Evolutionary conservation across 2,329 filamentous ascomycete genomes (phyloP).

Genomic region (Tolypocladium sp.): DNA sequence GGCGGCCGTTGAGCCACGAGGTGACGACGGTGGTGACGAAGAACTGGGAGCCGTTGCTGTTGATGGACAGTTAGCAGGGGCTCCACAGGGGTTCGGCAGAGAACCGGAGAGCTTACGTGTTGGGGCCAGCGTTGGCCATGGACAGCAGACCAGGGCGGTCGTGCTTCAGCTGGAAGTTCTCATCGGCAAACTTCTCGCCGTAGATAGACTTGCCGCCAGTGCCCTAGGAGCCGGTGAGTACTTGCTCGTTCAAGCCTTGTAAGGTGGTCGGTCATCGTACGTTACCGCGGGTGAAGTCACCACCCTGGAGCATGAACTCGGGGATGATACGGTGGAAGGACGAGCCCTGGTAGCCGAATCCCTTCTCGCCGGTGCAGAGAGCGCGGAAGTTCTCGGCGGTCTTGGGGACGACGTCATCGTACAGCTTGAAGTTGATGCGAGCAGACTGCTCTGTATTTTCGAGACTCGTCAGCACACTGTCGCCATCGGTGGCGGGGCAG

Average conservation of each 20-base stretch:
- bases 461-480: conserved; percentile 1
- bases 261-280: conserved; percentile 41
- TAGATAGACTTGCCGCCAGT: conserved; percentile 93
- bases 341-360: conserved; percentile 74
- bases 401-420: conserved; percentile 77
- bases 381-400: conserved; percentile 78
- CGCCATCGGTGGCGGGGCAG: not conserved
- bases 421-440: conserved; percentile 85
- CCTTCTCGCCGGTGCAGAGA: conserved; percentile 73
- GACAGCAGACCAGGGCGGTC: conserved; percentile 68
- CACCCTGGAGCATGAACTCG: conserved; percentile 91
- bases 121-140: conserved; percentile 92
- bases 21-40: conserved; percentile 93
- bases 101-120: conserved; percentile 55
- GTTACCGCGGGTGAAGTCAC: conserved; percentile 89
- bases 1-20: conserved; percentile 73
- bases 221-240: conserved; percentile 43
- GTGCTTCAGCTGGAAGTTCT: conserved; percentile 82
- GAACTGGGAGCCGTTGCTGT: conserved; percentile 95
- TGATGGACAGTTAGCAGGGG: conserved; percentile 23
- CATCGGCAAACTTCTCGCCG: conserved; percentile 86
- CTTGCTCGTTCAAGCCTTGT: not conserved
- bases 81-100: not conserved
- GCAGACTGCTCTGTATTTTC: conserved; percentile 52
- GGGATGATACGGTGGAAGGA: conserved; percentile 91